Evolutionary conservation across 352 stramenopile species (phyloP).

Genomic region (Phytophthora hybrid): DNA sequence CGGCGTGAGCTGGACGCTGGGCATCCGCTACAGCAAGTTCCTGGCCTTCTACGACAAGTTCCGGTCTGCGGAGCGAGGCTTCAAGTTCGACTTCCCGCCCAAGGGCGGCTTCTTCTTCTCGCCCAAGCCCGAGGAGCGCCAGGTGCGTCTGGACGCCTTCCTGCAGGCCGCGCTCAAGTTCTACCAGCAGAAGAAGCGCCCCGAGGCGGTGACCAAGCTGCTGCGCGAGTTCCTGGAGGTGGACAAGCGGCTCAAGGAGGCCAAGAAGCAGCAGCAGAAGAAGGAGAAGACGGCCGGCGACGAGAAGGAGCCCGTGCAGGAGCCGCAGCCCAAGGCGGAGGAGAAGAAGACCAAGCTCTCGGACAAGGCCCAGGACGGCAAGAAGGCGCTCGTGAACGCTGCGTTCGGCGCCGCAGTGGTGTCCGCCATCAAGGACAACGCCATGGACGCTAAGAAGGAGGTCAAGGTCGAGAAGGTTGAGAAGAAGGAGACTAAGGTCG

Average conservation of each 20-base stretch:
- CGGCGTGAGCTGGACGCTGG: conserved; percentile 42
- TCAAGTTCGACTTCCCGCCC: conserved; percentile 72
- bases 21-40: conserved; percentile 76
- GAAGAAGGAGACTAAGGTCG: conserved; percentile 12
- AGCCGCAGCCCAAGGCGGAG: conserved; percentile 22
- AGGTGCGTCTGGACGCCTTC: conserved; percentile 67
- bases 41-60: conserved; percentile 57
- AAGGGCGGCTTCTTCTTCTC: conserved; percentile 74
- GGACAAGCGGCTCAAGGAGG: conserved; percentile 29
- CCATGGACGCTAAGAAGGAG: conserved; percentile 30
- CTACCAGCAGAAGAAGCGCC: conserved; percentile 41
- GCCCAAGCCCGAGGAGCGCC: conserved; percentile 58
- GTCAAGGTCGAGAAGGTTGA: conserved; percentile 9
- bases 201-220: conserved; percentile 41
- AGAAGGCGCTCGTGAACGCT: conserved; percentile 42
- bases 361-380: conserved; percentile 37
- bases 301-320: conserved; percentile 38
- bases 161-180: conserved; percentile 53
- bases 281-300: conserved; percentile 35
- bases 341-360: conserved; percentile 24
- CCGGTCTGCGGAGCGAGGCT: conserved; percentile 40
- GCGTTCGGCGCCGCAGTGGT: conserved; percentile 37
- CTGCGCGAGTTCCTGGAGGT: conserved; percentile 64
- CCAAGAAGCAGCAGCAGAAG: conserved; percentile 23
- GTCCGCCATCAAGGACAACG: conserved; percentile 44